Conservation (phyloP, 495 filamentous ascomycete species). For the Articulospora tetracladia region DNA sequence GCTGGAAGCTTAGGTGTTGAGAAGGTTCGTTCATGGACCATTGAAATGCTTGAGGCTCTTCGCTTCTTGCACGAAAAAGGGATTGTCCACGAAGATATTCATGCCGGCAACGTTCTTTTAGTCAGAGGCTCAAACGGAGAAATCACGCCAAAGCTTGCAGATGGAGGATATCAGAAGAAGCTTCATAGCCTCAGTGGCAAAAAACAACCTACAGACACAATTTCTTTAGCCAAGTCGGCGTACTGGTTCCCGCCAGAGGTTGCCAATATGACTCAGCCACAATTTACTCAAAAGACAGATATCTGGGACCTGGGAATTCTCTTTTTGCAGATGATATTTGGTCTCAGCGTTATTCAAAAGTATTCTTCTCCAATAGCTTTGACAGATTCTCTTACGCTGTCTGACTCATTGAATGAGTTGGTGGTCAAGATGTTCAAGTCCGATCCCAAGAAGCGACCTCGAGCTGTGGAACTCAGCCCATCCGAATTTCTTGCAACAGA, state of each 20-base stretch:
- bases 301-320: constrained; percentile 92
- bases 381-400: constrained; percentile 57
- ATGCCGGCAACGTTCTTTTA: constrained; percentile 72
- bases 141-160: constrained; percentile 61
- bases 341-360: constrained; percentile 66
- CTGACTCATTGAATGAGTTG: constrained; percentile 72
- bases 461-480: constrained; percentile 84
- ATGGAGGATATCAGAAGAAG: constrained; percentile 62
- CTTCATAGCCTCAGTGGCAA: constrained; percentile 54
- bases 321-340: constrained; percentile 92
- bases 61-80: constrained; percentile 78
- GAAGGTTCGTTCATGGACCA: constrained; percentile 78
- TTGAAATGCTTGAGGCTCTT: constrained; percentile 84
- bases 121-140: constrained; percentile 54
- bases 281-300: constrained; percentile 76
- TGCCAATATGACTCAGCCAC: constrained; percentile 51
- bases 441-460: constrained; percentile 78
- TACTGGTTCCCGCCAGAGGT: constrained; percentile 85
- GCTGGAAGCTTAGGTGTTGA: constrained; percentile 66
- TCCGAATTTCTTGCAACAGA: constrained; percentile 77
- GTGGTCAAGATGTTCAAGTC: constrained; percentile 76
- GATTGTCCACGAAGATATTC: constrained; percentile 74
- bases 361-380: constrained; percentile 75
- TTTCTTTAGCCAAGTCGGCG: constrained; percentile 63
- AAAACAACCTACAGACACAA: constrained; percentile 37